Evolutionary conservation across 768 basidiomycete genomes (phyloP).

Genomic region (Tulasnella sp.): DNA sequence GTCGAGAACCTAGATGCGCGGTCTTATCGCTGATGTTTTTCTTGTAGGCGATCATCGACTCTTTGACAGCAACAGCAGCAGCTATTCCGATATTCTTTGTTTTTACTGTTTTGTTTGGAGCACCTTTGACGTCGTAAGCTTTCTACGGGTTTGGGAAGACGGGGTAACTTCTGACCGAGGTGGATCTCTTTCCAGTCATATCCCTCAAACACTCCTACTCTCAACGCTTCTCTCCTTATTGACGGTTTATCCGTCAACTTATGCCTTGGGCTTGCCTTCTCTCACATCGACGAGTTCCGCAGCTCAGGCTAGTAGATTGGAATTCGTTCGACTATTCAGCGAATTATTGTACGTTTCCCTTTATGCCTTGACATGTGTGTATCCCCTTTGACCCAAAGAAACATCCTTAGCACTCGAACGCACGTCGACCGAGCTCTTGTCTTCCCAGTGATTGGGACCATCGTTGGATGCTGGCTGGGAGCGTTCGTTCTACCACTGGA

Average conservation of each 20-base stretch:
- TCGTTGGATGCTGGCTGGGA: conserved; percentile 71
- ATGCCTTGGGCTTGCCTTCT: conserved; percentile 53
- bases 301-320: conserved; percentile 44
- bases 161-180: background rate
- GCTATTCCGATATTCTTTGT: conserved; percentile 38
- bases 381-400: background rate
- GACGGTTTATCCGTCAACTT: conserved; percentile 53
- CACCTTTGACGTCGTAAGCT: conserved; percentile 49
- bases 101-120: conserved; percentile 58
- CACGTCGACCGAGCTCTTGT: conserved; percentile 66
- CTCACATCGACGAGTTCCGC: conserved; percentile 25
- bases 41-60: conserved; percentile 39
- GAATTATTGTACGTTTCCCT: conserved; percentile 57
- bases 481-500: conserved; percentile 80
- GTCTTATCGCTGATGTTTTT: background rate
- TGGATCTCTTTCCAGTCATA: conserved; percentile 30
- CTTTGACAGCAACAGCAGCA: conserved; percentile 41
- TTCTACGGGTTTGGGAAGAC: background rate
- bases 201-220: conserved; percentile 53
- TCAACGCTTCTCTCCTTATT: conserved; percentile 58
- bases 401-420: conserved; percentile 36
- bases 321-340: conserved; percentile 71
- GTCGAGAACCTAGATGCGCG: conserved; percentile 6
- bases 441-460: conserved; percentile 62
- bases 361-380: background rate